These are phyloP conservation scores for Septoria linicola DNA, from an alignment of 2,329 filamentous ascomycete genomes.

Conservation along the genomic window DNA sequence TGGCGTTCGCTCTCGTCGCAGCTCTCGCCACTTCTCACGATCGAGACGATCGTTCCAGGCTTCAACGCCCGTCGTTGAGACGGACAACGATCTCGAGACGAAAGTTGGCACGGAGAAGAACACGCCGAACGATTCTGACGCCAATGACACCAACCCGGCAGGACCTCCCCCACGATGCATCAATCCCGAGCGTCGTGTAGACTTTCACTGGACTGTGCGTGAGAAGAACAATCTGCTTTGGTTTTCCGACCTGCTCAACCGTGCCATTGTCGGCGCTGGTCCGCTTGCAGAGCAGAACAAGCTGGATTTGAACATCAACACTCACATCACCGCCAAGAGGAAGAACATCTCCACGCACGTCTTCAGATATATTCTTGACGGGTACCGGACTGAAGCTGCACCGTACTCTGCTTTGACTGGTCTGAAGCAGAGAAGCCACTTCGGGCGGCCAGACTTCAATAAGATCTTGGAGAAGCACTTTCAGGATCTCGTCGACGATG, in stretches of 20 bases:
- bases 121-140: background rate
- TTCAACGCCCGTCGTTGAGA: slow-evolving; percentile 1
- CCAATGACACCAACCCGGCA: background rate
- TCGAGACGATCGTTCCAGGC: slow-evolving; percentile 4
- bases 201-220: slow-evolving; percentile 62
- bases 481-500: slow-evolving; percentile 50
- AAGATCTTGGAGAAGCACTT: slow-evolving; percentile 56
- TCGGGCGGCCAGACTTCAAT: slow-evolving; percentile 56
- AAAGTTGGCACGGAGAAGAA: background rate
- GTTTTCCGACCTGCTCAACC: slow-evolving; percentile 58
- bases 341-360: slow-evolving; percentile 56
- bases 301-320: slow-evolving; percentile 57
- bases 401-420: slow-evolving; percentile 57
- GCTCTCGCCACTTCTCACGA: slow-evolving; percentile 4
- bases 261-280: slow-evolving; percentile 39
- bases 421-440: slow-evolving; percentile 54
- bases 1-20: background rate
- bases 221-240: slow-evolving; percentile 57
- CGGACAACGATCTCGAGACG: background rate
- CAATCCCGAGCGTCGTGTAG: slow-evolving; percentile 39
- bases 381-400: slow-evolving; percentile 53
- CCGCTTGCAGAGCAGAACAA: slow-evolving; percentile 36
- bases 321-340: slow-evolving; percentile 57
- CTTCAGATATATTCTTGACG: slow-evolving; percentile 58
- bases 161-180: slow-evolving; percentile 7